A percentile compares a stretch with the other conserved stretches of the same genome.
Evolutionary conservation across 169 alveolate genomes (phyloP).

Genomic region (Sarcocystis neurona): DNA sequence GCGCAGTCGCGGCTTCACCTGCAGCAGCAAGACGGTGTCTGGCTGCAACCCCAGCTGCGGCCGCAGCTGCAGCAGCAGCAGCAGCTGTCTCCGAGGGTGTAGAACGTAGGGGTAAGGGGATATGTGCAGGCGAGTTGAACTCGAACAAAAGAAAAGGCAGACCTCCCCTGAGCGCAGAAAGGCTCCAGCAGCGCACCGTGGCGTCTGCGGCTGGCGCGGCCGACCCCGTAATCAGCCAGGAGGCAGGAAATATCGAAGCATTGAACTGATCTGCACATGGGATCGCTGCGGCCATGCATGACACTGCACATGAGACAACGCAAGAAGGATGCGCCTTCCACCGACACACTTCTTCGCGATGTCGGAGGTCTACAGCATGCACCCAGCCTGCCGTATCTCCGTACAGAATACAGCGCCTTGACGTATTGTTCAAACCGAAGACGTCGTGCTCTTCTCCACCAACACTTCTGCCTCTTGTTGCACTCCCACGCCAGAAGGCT

Average conservation of each 20-base stretch:
- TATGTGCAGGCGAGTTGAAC: slow-evolving; percentile 18
- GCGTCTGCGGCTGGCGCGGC: slow-evolving; percentile 5
- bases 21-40: neutral
- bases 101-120: neutral
- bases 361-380: slow-evolving; percentile 57
- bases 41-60: neutral
- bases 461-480: neutral
- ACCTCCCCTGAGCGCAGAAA: neutral
- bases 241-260: neutral
- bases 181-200: slow-evolving; percentile 39
- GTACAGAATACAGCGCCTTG: slow-evolving; percentile 60
- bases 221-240: slow-evolving; percentile 3
- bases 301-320: slow-evolving; percentile 16
- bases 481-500: neutral
- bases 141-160: slow-evolving; percentile 14
- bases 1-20: neutral
- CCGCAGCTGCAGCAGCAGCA: neutral
- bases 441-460: neutral
- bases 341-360: slow-evolving; percentile 44
- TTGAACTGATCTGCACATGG: neutral
- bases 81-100: neutral
- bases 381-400: slow-evolving; percentile 57
- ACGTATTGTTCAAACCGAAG: slow-evolving; percentile 52
- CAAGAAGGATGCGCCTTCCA: slow-evolving; percentile 52
- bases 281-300: neutral